These are phyloP conservation scores for Colletotrichum limetticola DNA, from an alignment of 2,329 filamentous ascomycete species.

Conservation along the genomic window DNA sequence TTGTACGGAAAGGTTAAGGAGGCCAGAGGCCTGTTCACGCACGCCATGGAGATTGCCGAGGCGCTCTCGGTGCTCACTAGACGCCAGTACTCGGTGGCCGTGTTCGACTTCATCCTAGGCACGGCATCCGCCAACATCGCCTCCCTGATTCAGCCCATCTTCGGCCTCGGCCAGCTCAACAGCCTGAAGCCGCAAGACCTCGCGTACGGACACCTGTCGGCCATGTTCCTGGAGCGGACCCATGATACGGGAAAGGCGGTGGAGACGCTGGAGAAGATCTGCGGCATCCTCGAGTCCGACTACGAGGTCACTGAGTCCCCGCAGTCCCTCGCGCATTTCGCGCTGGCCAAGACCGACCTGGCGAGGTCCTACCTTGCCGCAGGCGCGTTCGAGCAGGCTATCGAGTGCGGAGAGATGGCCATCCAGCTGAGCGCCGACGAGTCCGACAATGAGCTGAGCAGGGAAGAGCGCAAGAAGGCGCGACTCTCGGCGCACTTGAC, in stretches of 20 bases:
- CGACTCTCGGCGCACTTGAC: constrained; percentile 88
- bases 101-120: constrained; percentile 83
- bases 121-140: constrained; percentile 64
- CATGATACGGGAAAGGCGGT: constrained; percentile 75
- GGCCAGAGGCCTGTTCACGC: constrained; percentile 86
- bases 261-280: constrained; percentile 72
- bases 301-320: constrained; percentile 87
- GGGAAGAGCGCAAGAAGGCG: constrained; percentile 74
- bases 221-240: constrained; percentile 84
- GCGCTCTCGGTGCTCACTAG: constrained; percentile 79
- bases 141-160: constrained; percentile 85
- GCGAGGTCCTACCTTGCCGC: constrained; percentile 83
- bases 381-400: constrained; percentile 72
- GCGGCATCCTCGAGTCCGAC: constrained; percentile 77
- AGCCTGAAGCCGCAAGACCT: constrained; percentile 77
- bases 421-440: constrained; percentile 82
- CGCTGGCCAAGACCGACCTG: constrained; percentile 86
- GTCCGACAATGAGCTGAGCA: constrained; percentile 71
- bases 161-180: constrained; percentile 85
- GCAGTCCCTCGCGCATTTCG: constrained; percentile 78
- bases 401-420: constrained; percentile 83
- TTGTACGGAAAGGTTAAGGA: constrained; percentile 79
- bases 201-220: constrained; percentile 79
- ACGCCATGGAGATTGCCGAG: constrained; percentile 92
- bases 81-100: constrained; percentile 80